Base-by-base conservation (phyloP, 2,329 filamentous ascomycete species). In the Talaromyces sp. region DNA sequence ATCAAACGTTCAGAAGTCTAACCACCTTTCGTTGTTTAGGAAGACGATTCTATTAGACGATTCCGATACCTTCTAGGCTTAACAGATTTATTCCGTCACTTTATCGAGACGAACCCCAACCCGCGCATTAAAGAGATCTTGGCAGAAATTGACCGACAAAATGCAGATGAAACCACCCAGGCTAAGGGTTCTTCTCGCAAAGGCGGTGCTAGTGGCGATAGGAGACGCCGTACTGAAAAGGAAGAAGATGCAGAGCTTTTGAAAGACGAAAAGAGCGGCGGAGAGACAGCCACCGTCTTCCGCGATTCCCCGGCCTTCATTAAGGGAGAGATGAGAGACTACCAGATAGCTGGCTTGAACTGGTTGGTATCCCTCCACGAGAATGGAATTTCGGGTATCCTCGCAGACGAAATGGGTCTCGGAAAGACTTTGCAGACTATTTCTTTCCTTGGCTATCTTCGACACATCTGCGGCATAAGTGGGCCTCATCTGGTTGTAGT, bases 381-480 rank as follows among this genome's bases (percentile, higher is more conserved):
- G 75, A 99, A 99, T 68, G 94, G 94, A 78, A 99, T 99, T 64
- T 97, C 93, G 19, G 94, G 94, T 65, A 99, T 99, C 63, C 80
- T 99, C 52, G 94, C 94, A 61, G 94, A 99, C 70, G 94, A 99
- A 77, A 99, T 99, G 94, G 94, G 94, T 75, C 81, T 99, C 19
- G 94, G 94, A 68, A 99, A 99, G 80, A 99, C 94, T 0, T 77
- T 99, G 28, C 94, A 99, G 75, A 99, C 94, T 0, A 99, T 99
- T 60, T 89, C 94, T 1, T 99, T 99, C 76, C 78, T 99, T 35
- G 94, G 94, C 2, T 99, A 99, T 70, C 80, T 99, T 43, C 87
- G 94, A 68, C 94, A 96, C 74, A 85, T 97, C 61, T 88, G 90
- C 75, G 91, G 86, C 61, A 97, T 92, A 65, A 90, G 84, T 6